Conservation (phyloP, 805 yeast species). For the Cyberlindnera nakhonratchasimensis region DNA sequence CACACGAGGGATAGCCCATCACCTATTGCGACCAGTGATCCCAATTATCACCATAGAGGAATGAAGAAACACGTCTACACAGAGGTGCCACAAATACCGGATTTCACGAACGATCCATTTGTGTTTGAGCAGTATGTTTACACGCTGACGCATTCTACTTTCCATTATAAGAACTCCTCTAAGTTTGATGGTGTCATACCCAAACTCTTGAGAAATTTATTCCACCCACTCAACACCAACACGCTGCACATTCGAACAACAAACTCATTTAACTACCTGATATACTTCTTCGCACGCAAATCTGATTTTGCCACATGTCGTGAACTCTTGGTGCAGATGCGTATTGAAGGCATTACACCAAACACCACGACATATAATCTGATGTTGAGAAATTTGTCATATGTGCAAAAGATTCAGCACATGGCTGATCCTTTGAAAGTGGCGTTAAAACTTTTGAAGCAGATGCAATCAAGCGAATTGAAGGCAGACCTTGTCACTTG, state of each 20-base stretch:
- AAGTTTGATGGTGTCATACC: constrained; percentile 36
- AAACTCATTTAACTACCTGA: constrained; percentile 34
- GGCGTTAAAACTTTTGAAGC: constrained; percentile 28
- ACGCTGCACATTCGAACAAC: constrained; percentile 32
- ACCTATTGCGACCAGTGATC: constrained; percentile 13
- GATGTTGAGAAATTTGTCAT: constrained; percentile 31
- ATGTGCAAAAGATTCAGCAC: constrained; percentile 29
- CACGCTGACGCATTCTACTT: constrained; percentile 36
- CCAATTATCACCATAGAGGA: neutral
- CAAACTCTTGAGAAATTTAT: constrained; percentile 35
- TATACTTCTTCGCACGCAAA: constrained; percentile 36
- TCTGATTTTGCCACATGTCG: constrained; percentile 40
- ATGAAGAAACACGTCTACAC: constrained; percentile 24
- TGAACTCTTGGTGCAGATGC: constrained; percentile 40
- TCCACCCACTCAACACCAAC: constrained; percentile 36
- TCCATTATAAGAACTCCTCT: constrained; percentile 35
- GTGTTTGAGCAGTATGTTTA: constrained; percentile 34
- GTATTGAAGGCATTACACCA: constrained; percentile 30
- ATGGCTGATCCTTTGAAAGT: constrained; percentile 29
- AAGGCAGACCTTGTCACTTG: constrained; percentile 38
- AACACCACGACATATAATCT: constrained; percentile 39
- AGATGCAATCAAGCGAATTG: constrained; percentile 30
- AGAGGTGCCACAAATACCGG: constrained; percentile 37
- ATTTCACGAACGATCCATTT: constrained; percentile 26
- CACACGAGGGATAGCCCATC: constrained; percentile 14